phyloP scores from a whole-genome alignment of 1,284 basidiomycete species.

The Peniophora sp. region DNA sequence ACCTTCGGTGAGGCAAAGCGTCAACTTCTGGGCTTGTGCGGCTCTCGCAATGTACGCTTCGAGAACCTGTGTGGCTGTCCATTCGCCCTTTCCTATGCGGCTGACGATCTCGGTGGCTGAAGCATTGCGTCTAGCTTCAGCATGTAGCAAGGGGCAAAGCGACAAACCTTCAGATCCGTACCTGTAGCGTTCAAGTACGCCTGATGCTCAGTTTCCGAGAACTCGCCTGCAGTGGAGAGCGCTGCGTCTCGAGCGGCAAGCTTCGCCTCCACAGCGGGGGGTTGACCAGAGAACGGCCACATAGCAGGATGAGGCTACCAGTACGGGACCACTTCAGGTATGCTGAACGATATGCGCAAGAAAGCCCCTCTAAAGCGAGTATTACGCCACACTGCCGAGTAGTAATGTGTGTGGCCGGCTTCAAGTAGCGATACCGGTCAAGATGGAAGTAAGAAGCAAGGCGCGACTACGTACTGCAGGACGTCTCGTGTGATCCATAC shows the following conservation, averaged over 20 bases:
- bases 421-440: too few species aligned
- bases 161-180: not conserved
- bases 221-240: not conserved
- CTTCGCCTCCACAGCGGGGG: not conserved
- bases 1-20: conserved; percentile 80
- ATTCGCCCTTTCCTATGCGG: conserved; percentile 48
- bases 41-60: conserved; percentile 70
- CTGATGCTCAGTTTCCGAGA: not conserved
- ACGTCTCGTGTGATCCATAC: too few species aligned
- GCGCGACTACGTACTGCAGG: too few species aligned
- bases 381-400: too few species aligned
- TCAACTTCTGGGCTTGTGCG: conserved; percentile 51
- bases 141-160: not conserved
- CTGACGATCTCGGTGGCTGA: conserved; percentile 59
- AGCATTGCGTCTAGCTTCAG: not conserved
- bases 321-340: too few species aligned
- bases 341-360: too few species aligned
- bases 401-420: too few species aligned
- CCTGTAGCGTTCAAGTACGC: not conserved
- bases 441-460: too few species aligned
- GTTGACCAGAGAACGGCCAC: not conserved
- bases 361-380: too few species aligned
- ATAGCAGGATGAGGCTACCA: not conserved
- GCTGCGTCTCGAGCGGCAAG: not conserved
- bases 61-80: conserved; percentile 69